Percentiles rank a stretch among this genome's conserved stretches.
phyloP scores from a whole-genome alignment of 164 flowering plant species.

The Berberis vulgaris region DNA sequence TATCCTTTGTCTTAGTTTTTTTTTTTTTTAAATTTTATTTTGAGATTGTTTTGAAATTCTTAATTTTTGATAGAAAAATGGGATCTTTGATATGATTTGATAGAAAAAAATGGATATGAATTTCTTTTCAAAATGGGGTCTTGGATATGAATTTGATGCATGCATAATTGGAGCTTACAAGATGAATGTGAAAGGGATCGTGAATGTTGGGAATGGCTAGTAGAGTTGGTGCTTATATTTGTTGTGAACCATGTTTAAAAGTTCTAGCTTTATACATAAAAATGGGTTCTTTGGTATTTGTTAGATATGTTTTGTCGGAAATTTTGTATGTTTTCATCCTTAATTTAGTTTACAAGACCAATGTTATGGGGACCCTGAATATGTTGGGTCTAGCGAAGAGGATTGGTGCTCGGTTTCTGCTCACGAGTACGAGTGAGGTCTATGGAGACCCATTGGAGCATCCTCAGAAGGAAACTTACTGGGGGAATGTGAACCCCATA shows the following conservation, averaged over 20 bases:
- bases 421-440: slow-evolving; percentile 95
- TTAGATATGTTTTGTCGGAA: no score
- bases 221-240: no score
- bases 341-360: slow-evolving; percentile 73
- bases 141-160: no score
- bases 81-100: neutral
- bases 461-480: slow-evolving; percentile 90
- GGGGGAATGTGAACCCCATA: slow-evolving; percentile 97
- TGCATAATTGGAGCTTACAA: no score
- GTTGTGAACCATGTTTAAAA: no score
- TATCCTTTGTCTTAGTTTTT: slow-evolving; percentile 44
- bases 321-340: slow-evolving; percentile 23
- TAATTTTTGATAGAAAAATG: neutral
- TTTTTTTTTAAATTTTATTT: neutral
- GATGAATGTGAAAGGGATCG: no score
- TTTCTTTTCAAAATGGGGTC: no score
- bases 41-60: neutral
- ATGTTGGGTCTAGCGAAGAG: slow-evolving; percentile 98
- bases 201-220: no score
- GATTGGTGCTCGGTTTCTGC: slow-evolving; percentile 82
- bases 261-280: no score
- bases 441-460: slow-evolving; percentile 97
- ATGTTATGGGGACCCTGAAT: slow-evolving; percentile 93
- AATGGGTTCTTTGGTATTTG: no score
- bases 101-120: no score